Evolutionary conservation across 352 stramenopile genomes (phyloP), one percentile per base, ranked within the genome.

Genomic region (Pythium biforme): DNA sequence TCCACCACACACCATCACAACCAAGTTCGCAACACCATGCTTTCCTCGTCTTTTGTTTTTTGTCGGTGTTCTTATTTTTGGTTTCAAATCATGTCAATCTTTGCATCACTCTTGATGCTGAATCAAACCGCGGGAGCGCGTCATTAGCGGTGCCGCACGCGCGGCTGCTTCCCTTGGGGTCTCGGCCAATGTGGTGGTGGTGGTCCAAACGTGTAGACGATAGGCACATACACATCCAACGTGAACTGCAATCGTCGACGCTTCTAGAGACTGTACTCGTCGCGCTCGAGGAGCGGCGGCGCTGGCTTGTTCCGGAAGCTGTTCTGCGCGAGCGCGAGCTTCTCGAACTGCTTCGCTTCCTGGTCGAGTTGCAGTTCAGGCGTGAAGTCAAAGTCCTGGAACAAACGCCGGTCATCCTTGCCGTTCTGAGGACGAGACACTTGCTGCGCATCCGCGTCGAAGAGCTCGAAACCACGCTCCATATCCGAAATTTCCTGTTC

Each of bases 401-500:
- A 94, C 48, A 94, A 67, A 47, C 82, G 82, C 59, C 79, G 78
- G 54, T 94, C 85, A 58, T 83, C 74, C 46, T 76, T 83, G 29
- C 54, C 55, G 23, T 59, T 64, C 22, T 73, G 75, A 9, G 73
- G 72, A 34, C 84, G 84, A 66, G 88, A 79, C 31, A 92, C 70
- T 58, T 86, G 79, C 56, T 87, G 75, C 27, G 74, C 70, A 17
- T 84, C 77, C 19, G 76, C 68, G 55, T 89, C 75, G 26, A 66
- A 59, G 17, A 75, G 29, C 47, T 79, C 83, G 40, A 92, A 89
- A 0, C 85, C 85, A 37, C 82, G 81, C 70, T 94, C 85, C 54
- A 92, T 92, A 50, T 94, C 85, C 22, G 85, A 92, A 58, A 94
- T 94, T 48, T 94, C 83, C 61, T 94, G 85, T 20, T 91, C 85